Evolutionary conservation across 140 eudicot species (phyloP), one percentile per base, ranked within the genome.

Genomic region (Senecio squalidus): DNA sequence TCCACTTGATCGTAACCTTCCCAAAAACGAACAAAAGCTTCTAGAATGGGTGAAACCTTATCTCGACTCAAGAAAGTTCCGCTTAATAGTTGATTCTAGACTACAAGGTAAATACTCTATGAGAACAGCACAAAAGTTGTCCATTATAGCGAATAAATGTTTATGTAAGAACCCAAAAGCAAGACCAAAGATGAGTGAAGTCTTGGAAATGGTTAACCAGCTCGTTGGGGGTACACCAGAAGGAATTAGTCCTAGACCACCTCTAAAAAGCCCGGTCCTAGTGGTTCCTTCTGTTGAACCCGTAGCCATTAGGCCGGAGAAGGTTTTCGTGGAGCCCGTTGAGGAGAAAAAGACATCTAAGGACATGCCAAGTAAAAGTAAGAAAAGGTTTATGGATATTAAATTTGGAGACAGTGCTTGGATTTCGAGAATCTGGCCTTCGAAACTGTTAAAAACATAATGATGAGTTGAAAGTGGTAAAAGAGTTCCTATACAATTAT

Each of bases 181-280:
- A 41, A 81, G 97, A 29, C 97, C 97, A 34, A 82, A 85, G 66
- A 89, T 89, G 97, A 89, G 94, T 41, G 93, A 85, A 58, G 95
- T 89, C 27, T 69, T 78, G 74, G 93, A 75, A 60, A 82, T 89
- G 97, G 78, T 89, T 18, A 76, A 71, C 40, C 45, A 70, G 27
- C 68, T 82, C 44, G 57, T 85, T 5, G 88, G 74, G 80, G 80
- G 39, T 16, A 34, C 78, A 62, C 44, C 82, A 21, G 53, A 43
- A 53, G 74, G 25, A 31, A 23, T 40, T 64, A 68, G 71, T 56
- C 80, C 71, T n/a, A 49, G 72, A 46, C 71, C 57, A 29, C 67
- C 71, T 45, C 80, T 15, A 24, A 68, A 46, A 61, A 58, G 41
- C 24, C 70, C 66, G 38, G 70, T 68, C 71, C 46, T 11, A 18